These are phyloP conservation scores for Termitomyces sp. DNA, from an alignment of 768 basidiomycete species.

Conservation along the genomic window DNA sequence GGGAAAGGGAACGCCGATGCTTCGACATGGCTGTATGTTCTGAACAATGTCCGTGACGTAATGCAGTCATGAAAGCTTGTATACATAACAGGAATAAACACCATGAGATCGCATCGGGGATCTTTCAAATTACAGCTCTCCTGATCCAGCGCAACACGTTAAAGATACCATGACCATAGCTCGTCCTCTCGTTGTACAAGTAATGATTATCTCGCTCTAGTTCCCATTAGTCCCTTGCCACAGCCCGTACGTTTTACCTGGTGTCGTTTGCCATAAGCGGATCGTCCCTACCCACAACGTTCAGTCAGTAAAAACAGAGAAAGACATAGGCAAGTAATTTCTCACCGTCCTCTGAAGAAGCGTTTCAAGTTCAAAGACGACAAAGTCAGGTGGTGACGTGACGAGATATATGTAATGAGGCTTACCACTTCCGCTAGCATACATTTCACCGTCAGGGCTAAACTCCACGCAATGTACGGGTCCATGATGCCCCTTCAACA, in stretches of 20 bases:
- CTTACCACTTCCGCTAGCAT: constrained; percentile 94
- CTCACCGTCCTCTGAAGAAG: constrained; percentile 67
- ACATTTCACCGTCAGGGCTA: constrained; percentile 96
- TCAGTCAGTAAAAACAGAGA: not conserved
- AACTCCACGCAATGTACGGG: constrained; percentile 94
- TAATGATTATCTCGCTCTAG: constrained; percentile 26
- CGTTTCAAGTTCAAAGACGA: constrained; percentile 2
- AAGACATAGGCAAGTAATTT: not conserved
- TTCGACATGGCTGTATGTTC: constrained; percentile 6
- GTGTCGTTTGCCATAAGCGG: constrained; percentile 95
- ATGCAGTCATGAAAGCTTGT: constrained; percentile 5
- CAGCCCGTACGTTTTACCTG: constrained; percentile 87
- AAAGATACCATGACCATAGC: not conserved
- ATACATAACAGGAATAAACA: constrained; percentile 10
- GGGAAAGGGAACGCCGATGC: constrained; percentile 18
- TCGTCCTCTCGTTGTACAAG: constrained; percentile 16
- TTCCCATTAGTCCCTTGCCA: constrained; percentile 68
- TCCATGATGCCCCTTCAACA: constrained; percentile 95
- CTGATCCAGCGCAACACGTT: too few relatives aligned
- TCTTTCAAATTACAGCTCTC: constrained; percentile 12
- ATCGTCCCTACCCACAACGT: constrained; percentile 66
- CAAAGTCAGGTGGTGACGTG: constrained; percentile 1
- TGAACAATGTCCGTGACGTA: constrained; percentile 7
- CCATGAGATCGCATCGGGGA: not conserved
- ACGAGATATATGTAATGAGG: not conserved